Percentiles rank a stretch among this genome's conserved stretches.
Conservation (phyloP, 2,329 filamentous ascomycete genomes). For the Aspergillus pseudoglaucus region DNA sequence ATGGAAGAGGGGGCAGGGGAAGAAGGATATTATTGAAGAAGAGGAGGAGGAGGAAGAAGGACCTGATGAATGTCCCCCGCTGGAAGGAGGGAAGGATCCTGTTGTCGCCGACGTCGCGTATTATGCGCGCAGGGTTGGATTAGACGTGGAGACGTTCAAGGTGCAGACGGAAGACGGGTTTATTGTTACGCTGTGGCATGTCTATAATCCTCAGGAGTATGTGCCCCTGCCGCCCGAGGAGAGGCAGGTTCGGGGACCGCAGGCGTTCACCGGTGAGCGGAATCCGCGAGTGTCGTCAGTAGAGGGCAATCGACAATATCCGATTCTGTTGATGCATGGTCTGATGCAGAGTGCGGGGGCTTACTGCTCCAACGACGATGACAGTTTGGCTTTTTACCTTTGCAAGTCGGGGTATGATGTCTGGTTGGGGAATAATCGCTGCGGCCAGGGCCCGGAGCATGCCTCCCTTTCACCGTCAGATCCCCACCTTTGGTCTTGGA, state of each 20-base stretch:
- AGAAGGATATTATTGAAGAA: conserved; percentile 22
- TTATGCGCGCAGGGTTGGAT: conserved; percentile 78
- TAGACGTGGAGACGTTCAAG: conserved; percentile 75
- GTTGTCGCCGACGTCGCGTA: conserved; percentile 74
- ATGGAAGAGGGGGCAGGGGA: conserved; percentile 51
- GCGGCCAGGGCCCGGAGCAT: conserved; percentile 75
- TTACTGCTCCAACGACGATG: conserved; percentile 84
- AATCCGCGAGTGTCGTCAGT: conserved; percentile 17
- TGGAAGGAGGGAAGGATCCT: conserved; percentile 73
- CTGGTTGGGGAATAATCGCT: conserved; percentile 91
- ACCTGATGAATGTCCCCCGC: conserved; percentile 57
- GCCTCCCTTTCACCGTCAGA: conserved; percentile 63
- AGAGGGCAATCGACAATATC: conserved; percentile 48
- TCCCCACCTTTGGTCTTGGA: conserved; percentile 95
- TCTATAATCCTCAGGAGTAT: conserved; percentile 77
- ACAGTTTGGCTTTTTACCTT: conserved; percentile 83
- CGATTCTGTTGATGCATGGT: conserved; percentile 80
- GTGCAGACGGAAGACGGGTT: conserved; percentile 95
- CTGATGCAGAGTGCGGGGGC: conserved; percentile 81
- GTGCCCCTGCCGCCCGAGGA: conserved; percentile 44
- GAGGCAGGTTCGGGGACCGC: conserved; percentile 48
- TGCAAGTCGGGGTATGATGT: conserved; percentile 91
- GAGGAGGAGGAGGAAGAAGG: conserved; percentile 29
- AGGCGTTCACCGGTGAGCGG: conserved; percentile 52
- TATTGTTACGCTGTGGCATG: conserved; percentile 79